Conservation (phyloP, 2,329 filamentous ascomycete species). For the Pseudocercospora cruenta region DNA sequence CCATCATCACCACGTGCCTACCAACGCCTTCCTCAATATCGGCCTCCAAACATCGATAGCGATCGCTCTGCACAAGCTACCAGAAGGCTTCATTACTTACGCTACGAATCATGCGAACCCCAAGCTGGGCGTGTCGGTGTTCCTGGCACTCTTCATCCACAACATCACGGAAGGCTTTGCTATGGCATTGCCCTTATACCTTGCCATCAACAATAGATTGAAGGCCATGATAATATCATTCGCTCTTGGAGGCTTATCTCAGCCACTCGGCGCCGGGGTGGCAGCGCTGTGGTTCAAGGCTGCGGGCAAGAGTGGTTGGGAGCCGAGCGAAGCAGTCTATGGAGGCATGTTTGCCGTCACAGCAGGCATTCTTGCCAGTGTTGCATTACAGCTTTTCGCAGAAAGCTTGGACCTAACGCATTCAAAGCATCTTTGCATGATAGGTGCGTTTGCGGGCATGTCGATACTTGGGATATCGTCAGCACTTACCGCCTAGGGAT, state of each 20-base stretch:
- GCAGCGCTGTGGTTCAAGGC: conserved; percentile 87
- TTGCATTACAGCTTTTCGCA: conserved; percentile 84
- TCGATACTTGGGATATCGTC: conserved; percentile 80
- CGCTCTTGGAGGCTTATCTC: conserved; percentile 80
- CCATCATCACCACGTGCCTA: conserved; percentile 94
- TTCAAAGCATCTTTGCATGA: conserved; percentile 73
- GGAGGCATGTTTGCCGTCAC: conserved; percentile 85
- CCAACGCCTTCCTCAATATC: conserved; percentile 90
- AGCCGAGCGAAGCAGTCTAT: conserved; percentile 64
- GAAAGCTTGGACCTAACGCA: conserved; percentile 85
- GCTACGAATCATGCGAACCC: conserved; percentile 97
- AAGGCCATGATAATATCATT: conserved; percentile 85
- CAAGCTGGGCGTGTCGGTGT: conserved; percentile 83
- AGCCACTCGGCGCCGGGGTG: conserved; percentile 81
- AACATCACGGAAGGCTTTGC: conserved; percentile 98
- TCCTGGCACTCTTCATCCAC: conserved; percentile 94
- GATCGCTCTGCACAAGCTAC: conserved; percentile 94
- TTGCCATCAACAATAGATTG: conserved; percentile 78
- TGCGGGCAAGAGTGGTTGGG: conserved; percentile 48
- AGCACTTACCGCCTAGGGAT: conserved; percentile 71
- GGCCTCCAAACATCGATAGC: conserved; percentile 95
- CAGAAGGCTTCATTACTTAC: conserved; percentile 85
- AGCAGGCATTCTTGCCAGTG: conserved; percentile 92
- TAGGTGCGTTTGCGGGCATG: conserved; percentile 86
- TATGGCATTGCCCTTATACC: conserved; percentile 88